Evolutionary conservation across 768 basidiomycete species (phyloP).

Genomic region (Terana coerulea): DNA sequence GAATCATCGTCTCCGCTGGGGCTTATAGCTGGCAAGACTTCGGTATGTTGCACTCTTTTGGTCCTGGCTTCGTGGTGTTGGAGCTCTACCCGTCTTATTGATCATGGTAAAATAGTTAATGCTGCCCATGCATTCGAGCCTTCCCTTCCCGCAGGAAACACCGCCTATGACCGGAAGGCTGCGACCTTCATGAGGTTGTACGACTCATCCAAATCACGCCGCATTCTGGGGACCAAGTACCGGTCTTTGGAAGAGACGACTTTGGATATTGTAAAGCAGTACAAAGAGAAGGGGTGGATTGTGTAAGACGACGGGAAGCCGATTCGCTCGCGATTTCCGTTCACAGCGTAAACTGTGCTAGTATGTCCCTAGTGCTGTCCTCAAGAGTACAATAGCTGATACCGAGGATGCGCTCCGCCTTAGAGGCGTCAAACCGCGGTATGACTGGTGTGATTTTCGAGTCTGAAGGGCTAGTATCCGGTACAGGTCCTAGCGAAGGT

Average conservation of each 20-base stretch:
- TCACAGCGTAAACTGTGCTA: no score
- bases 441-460: no score
- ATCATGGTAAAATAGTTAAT: background rate
- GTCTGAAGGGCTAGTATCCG: no score
- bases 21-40: constrained; percentile 8
- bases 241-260: constrained; percentile 17
- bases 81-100: background rate
- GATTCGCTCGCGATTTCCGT: no score
- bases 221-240: constrained; percentile 20
- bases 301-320: no score
- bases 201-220: constrained; percentile 7
- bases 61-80: background rate
- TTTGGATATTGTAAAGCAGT: constrained; percentile 19
- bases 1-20: constrained; percentile 30
- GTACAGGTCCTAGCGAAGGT: no score
- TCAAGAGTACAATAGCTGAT: no score
- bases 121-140: background rate
- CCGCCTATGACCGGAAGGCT: background rate
- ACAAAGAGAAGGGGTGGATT: constrained; percentile 21
- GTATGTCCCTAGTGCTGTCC: no score
- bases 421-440: no score
- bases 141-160: background rate
- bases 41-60: background rate
- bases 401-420: no score
- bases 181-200: background rate